Evolutionary conservation across 257 asterid genomes (phyloP).

Genomic region (Nicotiana paniculata): DNA sequence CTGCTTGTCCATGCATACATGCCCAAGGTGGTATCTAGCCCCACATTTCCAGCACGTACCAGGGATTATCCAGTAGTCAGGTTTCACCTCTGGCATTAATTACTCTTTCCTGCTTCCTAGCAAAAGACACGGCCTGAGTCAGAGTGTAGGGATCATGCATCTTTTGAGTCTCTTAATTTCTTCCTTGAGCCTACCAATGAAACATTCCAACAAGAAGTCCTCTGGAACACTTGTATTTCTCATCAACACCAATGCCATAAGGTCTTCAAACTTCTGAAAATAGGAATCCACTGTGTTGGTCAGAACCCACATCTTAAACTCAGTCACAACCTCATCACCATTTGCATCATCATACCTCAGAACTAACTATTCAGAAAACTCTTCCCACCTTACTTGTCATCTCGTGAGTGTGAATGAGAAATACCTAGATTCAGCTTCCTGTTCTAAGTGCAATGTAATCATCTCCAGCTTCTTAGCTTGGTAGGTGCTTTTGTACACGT

Average conservation of each 20-base stretch:
- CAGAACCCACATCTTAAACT: not conserved
- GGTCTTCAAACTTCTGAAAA: not conserved
- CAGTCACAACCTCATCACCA: not conserved
- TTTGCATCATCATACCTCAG: not conserved
- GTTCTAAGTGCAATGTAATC: not conserved
- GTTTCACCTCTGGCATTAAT: too few species aligned
- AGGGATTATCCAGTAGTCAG: too few species aligned
- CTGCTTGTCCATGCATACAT: not conserved
- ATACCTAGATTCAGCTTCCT: not conserved
- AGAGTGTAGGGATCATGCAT: not conserved
- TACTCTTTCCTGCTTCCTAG: not conserved
- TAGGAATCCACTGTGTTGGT: not conserved
- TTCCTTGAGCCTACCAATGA: not conserved
- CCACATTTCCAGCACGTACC: not conserved
- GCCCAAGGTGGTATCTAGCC: not conserved
- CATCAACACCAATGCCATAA: not conserved
- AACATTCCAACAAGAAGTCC: not conserved
- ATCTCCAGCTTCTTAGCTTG: not conserved
- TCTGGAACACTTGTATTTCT: not conserved
- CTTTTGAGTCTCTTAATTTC: not conserved
- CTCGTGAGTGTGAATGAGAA: too few species aligned
- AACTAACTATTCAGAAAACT: not conserved
- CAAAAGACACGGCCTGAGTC: not conserved
- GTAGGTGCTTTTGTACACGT: too few species aligned
- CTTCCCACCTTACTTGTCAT: not conserved